Conservation (phyloP, 805 yeast species). For the Myxozyma sirexii region DNA sequence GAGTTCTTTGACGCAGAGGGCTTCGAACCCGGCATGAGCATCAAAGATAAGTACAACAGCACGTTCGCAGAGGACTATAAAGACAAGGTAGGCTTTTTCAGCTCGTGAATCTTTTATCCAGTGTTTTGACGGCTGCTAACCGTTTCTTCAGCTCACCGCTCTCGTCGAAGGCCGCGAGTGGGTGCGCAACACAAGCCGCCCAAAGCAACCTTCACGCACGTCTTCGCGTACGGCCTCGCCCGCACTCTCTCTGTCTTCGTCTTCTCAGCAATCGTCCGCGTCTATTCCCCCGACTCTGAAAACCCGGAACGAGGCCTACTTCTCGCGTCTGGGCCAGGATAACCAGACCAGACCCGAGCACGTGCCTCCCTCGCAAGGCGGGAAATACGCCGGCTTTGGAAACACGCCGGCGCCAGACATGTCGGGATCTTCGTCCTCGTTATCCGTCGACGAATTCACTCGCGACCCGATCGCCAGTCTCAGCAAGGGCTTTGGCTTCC, state of each 20-base stretch:
- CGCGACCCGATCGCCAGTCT: constrained; percentile 91
- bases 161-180: constrained; percentile 73
- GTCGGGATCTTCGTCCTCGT: constrained; percentile 15
- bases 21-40: constrained; percentile 62
- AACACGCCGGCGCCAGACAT: constrained; percentile 52
- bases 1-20: constrained; percentile 74
- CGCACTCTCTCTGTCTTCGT: constrained; percentile 23
- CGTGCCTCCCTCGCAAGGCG: constrained; percentile 92
- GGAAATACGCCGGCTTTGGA: constrained; percentile 90
- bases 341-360: constrained; percentile 75
- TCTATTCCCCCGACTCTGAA: constrained; percentile 41
- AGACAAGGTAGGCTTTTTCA: constrained; percentile 49
- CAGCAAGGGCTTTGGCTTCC: constrained; percentile 90
- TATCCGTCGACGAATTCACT: constrained; percentile 41
- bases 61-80: constrained; percentile 94
- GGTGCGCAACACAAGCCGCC: constrained; percentile 35
- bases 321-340: constrained; percentile 72
- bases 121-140: not conserved
- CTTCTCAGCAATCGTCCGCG: constrained; percentile 25
- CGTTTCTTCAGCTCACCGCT: constrained; percentile 57
- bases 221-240: constrained; percentile 27
- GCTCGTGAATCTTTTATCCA: not conserved
- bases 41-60: constrained; percentile 79
- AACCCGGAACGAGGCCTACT: constrained; percentile 75
- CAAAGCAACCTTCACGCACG: constrained; percentile 1